Evolutionary conservation across 2,329 filamentous ascomycete species (phyloP).

Genomic region (Penicillium palitans): DNA sequence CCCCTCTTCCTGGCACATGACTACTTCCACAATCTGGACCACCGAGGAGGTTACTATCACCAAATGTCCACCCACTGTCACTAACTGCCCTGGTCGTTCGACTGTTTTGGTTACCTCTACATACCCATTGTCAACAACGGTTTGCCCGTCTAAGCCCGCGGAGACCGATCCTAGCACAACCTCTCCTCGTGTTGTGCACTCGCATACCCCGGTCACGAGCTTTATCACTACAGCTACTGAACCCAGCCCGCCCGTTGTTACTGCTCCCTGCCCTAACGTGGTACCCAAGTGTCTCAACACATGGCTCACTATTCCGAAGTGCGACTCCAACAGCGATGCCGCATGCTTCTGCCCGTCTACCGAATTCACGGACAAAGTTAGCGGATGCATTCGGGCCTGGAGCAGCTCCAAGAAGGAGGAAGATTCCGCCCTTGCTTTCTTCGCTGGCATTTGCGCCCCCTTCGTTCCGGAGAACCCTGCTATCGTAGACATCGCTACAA

Average conservation of each 20-base stretch:
- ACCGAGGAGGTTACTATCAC: conserved; percentile 36
- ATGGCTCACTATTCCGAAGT: conserved; percentile 70
- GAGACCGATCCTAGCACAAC: background rate
- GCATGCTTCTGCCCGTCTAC: conserved; percentile 81
- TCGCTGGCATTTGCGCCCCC: conserved; percentile 83
- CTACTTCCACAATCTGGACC: conserved; percentile 33
- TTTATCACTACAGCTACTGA: background rate
- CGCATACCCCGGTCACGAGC: background rate
- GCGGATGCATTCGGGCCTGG: conserved; percentile 75
- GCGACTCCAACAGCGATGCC: conserved; percentile 77
- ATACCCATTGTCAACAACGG: conserved; percentile 56
- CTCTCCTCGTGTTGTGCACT: background rate
- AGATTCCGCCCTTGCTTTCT: conserved; percentile 70
- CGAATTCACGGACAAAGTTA: conserved; percentile 73
- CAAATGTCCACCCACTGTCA: conserved; percentile 37
- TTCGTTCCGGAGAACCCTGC: conserved; percentile 72
- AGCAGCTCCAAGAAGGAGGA: conserved; percentile 65
- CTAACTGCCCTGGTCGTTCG: conserved; percentile 53
- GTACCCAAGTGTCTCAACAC: conserved; percentile 88
- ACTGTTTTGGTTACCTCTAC: conserved; percentile 54
- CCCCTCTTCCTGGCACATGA: conserved; percentile 2
- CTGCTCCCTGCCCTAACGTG: conserved; percentile 59
- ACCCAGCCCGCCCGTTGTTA: conserved; percentile 21
- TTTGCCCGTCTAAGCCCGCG: conserved; percentile 46
- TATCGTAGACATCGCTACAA: conserved; percentile 52